phyloP scores from a whole-genome alignment of 805 yeast genomes.

The Sugiyamaella americana region DNA sequence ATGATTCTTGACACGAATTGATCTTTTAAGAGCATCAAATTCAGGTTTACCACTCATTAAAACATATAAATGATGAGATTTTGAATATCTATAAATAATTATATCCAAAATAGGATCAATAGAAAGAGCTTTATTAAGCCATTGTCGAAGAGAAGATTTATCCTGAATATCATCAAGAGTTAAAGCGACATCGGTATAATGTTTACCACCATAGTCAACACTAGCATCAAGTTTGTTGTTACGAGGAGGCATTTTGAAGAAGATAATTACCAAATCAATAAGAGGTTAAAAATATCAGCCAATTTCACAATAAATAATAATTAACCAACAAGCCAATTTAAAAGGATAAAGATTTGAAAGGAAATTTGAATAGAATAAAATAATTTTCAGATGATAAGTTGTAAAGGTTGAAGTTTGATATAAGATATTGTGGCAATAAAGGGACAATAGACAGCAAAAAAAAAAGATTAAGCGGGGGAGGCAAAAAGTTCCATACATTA shows the following conservation, averaged over 20 bases:
- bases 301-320: no score
- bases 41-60: conserved; percentile 9
- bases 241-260: no score
- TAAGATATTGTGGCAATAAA: no score
- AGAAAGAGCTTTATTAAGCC: background rate
- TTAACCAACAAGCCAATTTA: no score
- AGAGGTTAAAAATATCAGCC: no score
- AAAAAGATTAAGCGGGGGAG: background rate
- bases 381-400: no score
- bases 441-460: background rate
- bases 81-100: conserved; percentile 17
- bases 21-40: conserved; percentile 13
- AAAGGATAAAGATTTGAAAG: no score
- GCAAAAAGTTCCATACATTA: background rate
- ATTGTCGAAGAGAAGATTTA: background rate
- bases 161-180: background rate
- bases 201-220: background rate
- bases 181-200: background rate
- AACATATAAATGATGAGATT: conserved; percentile 12
- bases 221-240: no score
- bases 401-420: no score
- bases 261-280: no score
- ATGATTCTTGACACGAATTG: conserved; percentile 14
- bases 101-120: conserved; percentile 1
- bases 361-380: no score